Evolutionary conservation across 805 yeast species (phyloP).

Genomic region (Candida boleticola): DNA sequence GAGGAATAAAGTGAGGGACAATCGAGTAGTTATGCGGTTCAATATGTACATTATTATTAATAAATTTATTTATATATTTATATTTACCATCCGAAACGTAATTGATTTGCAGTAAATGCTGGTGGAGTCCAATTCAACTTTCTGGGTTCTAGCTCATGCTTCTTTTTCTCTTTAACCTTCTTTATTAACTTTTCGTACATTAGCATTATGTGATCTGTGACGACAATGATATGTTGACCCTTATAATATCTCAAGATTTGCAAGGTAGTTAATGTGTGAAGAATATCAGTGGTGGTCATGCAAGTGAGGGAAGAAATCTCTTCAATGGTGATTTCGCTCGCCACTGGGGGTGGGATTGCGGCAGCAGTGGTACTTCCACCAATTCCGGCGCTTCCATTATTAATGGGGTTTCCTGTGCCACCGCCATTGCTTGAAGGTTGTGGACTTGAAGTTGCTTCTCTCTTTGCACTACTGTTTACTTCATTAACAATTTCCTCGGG

Average conservation of each 20-base stretch:
- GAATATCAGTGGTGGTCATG: conserved; percentile 94
- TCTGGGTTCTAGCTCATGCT: conserved; percentile 70
- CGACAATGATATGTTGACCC: conserved; percentile 87
- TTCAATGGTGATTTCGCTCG: conserved; percentile 73
- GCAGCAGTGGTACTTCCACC: conserved; percentile 3
- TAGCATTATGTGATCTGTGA: conserved; percentile 78
- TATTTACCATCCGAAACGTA: conserved; percentile 87
- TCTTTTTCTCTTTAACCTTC: conserved; percentile 60
- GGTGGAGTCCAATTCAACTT: conserved; percentile 92
- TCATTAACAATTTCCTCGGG: conserved; percentile 25
- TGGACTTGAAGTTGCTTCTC: conserved; percentile 10
- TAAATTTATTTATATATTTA: background rate
- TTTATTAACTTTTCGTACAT: conserved; percentile 64
- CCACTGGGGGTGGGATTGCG: conserved; percentile 9
- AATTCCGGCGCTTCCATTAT: conserved; percentile 8
- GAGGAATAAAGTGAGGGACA: background rate
- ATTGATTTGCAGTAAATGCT: conserved; percentile 89
- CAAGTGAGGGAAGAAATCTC: conserved; percentile 84
- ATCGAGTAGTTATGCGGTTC: background rate
- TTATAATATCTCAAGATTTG: conserved; percentile 88
- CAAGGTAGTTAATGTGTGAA: conserved; percentile 89
- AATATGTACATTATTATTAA: background rate
- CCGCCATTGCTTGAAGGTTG: conserved; percentile 14
- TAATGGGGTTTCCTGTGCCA: background rate
- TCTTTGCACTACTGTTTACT: conserved; percentile 9